Conservation (phyloP, 2,329 filamentous ascomycete genomes). For the Cercospora sesami region DNA sequence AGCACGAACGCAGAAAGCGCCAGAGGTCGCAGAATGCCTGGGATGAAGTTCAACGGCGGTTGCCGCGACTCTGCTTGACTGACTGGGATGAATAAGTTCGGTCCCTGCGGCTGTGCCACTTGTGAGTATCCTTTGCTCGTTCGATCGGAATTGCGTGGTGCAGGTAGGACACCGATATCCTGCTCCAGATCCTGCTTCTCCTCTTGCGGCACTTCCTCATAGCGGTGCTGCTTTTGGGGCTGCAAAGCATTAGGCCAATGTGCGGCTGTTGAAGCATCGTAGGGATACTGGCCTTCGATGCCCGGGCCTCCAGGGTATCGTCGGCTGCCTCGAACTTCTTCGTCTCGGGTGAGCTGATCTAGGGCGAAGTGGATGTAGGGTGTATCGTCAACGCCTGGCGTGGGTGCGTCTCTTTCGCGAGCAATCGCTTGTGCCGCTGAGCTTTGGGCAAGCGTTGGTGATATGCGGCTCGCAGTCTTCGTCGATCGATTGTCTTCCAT, state of each 20-base stretch:
- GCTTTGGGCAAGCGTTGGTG: conserved; percentile 32
- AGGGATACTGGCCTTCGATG: conserved; percentile 29
- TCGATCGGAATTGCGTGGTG: conserved; percentile 14
- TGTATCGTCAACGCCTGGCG: conserved; percentile 78
- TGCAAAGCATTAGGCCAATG: conserved; percentile 19
- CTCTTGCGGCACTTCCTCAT: conserved; percentile 28
- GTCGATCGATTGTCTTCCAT: conserved; percentile 28
- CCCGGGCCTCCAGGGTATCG: conserved; percentile 45
- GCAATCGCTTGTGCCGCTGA: conserved; percentile 35
- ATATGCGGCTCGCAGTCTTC: conserved; percentile 20
- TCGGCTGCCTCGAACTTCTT: conserved; percentile 59
- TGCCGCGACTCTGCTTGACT: conserved; percentile 31
- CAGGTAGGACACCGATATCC: conserved; percentile 24
- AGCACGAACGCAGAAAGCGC: conserved; percentile 63
- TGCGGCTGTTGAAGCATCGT: conserved; percentile 16
- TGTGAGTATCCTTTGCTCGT: conserved; percentile 12
- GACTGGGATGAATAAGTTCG: conserved; percentile 39
- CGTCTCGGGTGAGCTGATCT: conserved; percentile 77
- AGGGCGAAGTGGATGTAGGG: conserved; percentile 89
- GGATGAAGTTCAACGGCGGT: conserved; percentile 64
- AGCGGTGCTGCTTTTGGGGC: conserved; percentile 23
- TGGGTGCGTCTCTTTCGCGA: conserved; percentile 50
- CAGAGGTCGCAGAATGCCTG: conserved; percentile 66
- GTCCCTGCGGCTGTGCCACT: conserved; percentile 19
- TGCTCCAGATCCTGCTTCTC: conserved; percentile 21